These are phyloP conservation scores for Kregervanrija fluxuum DNA, from an alignment of 805 yeast genomes.

Conservation along the genomic window DNA sequence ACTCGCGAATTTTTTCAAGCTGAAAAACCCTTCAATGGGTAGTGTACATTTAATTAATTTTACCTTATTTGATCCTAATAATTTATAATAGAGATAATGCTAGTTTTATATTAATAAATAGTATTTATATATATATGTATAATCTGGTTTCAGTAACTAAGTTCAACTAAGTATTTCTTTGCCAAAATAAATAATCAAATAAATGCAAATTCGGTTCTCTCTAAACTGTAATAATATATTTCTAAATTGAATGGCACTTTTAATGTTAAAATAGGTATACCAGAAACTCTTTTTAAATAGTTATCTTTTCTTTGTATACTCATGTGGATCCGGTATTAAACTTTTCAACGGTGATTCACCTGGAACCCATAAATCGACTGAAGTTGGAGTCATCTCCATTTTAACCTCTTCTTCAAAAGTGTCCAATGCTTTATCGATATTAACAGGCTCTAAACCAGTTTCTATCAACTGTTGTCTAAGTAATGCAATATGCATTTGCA, in stretches of 20 bases:
- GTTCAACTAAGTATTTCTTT: too few species aligned
- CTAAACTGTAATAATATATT: too few species aligned
- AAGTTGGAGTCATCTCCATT: constrained; percentile 47
- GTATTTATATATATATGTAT: too few species aligned
- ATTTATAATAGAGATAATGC: too few species aligned
- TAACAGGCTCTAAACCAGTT: constrained; percentile 50
- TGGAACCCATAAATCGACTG: constrained; percentile 55
- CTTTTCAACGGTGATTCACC: constrained; percentile 43
- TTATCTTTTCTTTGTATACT: constrained; percentile 37
- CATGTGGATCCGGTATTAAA: constrained; percentile 52
- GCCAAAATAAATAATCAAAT: too few species aligned
- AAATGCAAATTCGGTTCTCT: too few species aligned
- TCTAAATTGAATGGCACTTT: too few species aligned
- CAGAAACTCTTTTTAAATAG: background rate
- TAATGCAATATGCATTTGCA: constrained; percentile 62
- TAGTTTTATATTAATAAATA: too few species aligned
- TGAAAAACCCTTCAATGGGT: background rate
- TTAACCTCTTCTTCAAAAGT: constrained; percentile 55
- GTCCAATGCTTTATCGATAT: constrained; percentile 42
- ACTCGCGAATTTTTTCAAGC: background rate
- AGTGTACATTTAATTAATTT: background rate
- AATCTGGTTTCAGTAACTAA: too few species aligned
- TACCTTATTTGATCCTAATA: too few species aligned
- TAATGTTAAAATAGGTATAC: too few species aligned
- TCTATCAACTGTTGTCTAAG: constrained; percentile 53